Conservation (phyloP, 1,284 basidiomycete species). For the Chondrostereum purpureum region DNA sequence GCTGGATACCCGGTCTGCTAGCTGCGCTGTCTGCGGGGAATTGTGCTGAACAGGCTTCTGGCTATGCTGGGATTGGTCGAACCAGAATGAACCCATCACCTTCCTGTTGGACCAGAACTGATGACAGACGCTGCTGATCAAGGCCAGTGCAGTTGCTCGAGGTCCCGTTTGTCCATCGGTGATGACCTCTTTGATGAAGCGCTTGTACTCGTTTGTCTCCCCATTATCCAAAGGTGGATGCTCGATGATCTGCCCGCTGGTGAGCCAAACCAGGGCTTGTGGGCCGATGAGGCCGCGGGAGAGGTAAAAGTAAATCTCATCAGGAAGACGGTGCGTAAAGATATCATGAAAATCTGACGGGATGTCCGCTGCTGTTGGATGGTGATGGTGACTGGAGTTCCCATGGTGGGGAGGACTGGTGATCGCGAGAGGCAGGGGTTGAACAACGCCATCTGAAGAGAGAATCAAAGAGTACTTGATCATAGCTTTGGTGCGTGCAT, state of each 20-base stretch:
- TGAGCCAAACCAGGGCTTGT: slow-evolving; percentile 86
- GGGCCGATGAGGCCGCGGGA: slow-evolving; percentile 88
- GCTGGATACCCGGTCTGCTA: slow-evolving; percentile 83
- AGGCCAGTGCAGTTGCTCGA: slow-evolving; percentile 82
- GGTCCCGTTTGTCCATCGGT: slow-evolving; percentile 91
- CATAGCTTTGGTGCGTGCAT: slow-evolving; percentile 86
- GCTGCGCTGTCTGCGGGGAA: slow-evolving; percentile 73
- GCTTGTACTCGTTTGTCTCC: slow-evolving; percentile 89
- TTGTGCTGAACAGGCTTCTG: slow-evolving; percentile 66
- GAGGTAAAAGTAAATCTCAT: slow-evolving; percentile 95
- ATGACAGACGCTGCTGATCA: slow-evolving; percentile 74
- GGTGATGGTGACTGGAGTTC: slow-evolving; percentile 45
- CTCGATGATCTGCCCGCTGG: slow-evolving; percentile 80
- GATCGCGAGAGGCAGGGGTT: slow-evolving; percentile 82
- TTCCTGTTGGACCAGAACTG: slow-evolving; percentile 72
- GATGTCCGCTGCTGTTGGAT: slow-evolving; percentile 79
- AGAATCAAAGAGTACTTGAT: slow-evolving; percentile 91
- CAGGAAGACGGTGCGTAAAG: slow-evolving; percentile 91
- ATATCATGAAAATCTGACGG: slow-evolving; percentile 91
- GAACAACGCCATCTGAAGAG: slow-evolving; percentile 83
- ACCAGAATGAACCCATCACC: slow-evolving; percentile 73
- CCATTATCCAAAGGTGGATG: slow-evolving; percentile 90
- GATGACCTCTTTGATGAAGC: slow-evolving; percentile 93
- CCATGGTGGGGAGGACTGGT: slow-evolving; percentile 42
- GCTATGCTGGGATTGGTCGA: slow-evolving; percentile 49